These are phyloP conservation scores for Rhytidhysteron rufulum DNA, from an alignment of 2,329 filamentous ascomycete genomes.

Conservation along the genomic window DNA sequence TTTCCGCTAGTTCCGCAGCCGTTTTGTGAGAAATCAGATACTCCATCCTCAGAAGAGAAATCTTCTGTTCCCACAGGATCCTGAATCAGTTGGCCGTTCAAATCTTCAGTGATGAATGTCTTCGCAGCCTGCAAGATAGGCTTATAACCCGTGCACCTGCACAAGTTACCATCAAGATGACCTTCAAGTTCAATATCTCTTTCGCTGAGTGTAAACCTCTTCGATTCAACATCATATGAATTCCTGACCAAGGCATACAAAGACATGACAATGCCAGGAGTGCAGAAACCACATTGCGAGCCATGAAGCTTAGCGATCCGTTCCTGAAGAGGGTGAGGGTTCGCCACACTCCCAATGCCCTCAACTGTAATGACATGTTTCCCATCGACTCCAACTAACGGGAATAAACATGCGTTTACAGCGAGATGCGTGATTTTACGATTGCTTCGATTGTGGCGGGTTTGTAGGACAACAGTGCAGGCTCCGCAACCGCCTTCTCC, in stretches of 20 bases:
- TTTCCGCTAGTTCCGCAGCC: constrained; percentile 22
- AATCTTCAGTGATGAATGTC: constrained; percentile 64
- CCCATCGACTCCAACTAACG: constrained; percentile 84
- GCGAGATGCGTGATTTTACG: constrained; percentile 89
- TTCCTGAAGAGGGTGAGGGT: constrained; percentile 84
- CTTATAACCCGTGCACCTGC: constrained; percentile 88
- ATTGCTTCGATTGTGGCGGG: constrained; percentile 66
- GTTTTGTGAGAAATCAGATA: constrained; percentile 18
- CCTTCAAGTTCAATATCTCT: constrained; percentile 36
- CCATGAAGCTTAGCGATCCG: constrained; percentile 86
- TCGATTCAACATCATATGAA: constrained; percentile 31
- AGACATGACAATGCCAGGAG: constrained; percentile 90
- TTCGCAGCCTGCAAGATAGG: constrained; percentile 91
- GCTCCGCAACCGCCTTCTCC: constrained; percentile 94
- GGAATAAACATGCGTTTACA: constrained; percentile 90
- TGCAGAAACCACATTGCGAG: constrained; percentile 92
- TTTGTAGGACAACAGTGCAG: constrained; percentile 69
- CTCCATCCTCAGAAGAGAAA: constrained; percentile 21
- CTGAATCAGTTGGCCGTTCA: constrained; percentile 47
- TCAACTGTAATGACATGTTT: constrained; percentile 98
- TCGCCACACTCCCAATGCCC: constrained; percentile 81
- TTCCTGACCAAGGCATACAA: constrained; percentile 88
- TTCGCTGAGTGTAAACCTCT: constrained; percentile 30
- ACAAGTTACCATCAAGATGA: constrained; percentile 86
- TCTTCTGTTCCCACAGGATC: constrained; percentile 41